phyloP scores from a whole-genome alignment of 306 rosid genomes.

The Ammopiptanthus mongolicus region DNA sequence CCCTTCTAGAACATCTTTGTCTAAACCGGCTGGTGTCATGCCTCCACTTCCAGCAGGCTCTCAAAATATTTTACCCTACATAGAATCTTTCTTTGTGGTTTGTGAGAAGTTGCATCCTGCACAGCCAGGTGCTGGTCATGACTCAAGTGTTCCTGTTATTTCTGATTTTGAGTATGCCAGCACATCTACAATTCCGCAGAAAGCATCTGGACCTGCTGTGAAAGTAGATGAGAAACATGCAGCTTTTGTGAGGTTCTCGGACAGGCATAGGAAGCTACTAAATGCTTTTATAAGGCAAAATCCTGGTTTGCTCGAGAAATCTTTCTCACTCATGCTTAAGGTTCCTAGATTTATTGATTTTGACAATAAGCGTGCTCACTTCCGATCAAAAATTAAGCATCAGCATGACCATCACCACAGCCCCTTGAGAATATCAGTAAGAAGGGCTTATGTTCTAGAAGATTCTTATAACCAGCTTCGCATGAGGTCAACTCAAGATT shows the following conservation, averaged over 20 bases:
- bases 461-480: conserved; percentile 99
- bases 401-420: conserved; percentile 95
- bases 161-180: conserved; percentile 72
- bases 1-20: conserved; percentile 49
- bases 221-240: conserved; percentile 82
- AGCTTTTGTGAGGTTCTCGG: conserved; percentile 82
- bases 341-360: conserved; percentile 94
- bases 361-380: conserved; percentile 95
- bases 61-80: conserved; percentile 93
- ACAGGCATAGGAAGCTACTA: conserved; percentile 89
- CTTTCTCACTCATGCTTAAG: conserved; percentile 90
- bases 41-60: conserved; percentile 96
- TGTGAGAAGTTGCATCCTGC: conserved; percentile 95
- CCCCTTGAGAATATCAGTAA: conserved; percentile 89
- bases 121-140: conserved; percentile 65
- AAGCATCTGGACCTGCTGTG: conserved; percentile 42
- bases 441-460: conserved; percentile 96
- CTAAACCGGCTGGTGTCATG: conserved; percentile 69
- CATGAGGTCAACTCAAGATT: conserved; percentile 73
- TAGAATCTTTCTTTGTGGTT: conserved; percentile 97
- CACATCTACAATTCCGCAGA: conserved; percentile 59
- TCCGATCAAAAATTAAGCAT: conserved; percentile 96
- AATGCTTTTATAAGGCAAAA: conserved; percentile 98
- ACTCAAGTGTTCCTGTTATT: conserved; percentile 45
- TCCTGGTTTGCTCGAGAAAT: conserved; percentile 95